Base-by-base conservation (phyloP, 2,329 filamentous ascomycete genomes). In the Fusarium hostae region DNA sequence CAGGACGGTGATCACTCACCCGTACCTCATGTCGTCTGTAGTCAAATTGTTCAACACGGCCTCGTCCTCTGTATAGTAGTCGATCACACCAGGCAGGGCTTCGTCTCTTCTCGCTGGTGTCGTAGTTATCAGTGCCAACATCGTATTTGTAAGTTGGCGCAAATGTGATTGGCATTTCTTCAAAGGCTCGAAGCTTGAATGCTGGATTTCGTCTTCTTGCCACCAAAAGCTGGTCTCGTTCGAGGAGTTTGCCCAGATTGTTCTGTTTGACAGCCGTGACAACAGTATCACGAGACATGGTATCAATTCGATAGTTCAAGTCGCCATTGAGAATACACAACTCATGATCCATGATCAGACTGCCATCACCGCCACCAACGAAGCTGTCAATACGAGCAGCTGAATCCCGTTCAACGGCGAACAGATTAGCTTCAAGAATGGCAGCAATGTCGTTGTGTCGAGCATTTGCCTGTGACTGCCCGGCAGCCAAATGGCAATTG, bases 91-190 rank as follows among this genome's bases (percentile, higher is more conserved):
- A 99, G 2, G 96, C 96, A 0, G 96, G 96, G 26, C 94, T 92
- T 54, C 96, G 89, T 80, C 94, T 94, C 86, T 99, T 99, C 81
- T 99, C 96, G 75, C 93, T 95, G 1, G 93, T 92, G 79, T 99
- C 96, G 80, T 98, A 99, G 10, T 90, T 92, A 78, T 98, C 95
- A 0, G 94, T 97, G 20, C 95, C 95, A 1, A 98, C 94, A 75
- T 99, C 96, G 80, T 99, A 99, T 80, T 99, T 99, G 86, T 99
- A 99, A 0, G 96, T 99, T 1, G 96, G 96, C 11, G 94, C 91
- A 79, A 99, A 99, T 0, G 90, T 92, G 76, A 99, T 98, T 2
- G 92, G 93, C 60, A 92, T 86, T 82, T 99, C 96, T n/a, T 92
- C 90, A 80, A 99, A 98, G 0, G 94, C 92, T 24, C 95, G 91